Conservation (phyloP, 169 alveolate genomes). For the Cryptosporidium sp. region DNA sequence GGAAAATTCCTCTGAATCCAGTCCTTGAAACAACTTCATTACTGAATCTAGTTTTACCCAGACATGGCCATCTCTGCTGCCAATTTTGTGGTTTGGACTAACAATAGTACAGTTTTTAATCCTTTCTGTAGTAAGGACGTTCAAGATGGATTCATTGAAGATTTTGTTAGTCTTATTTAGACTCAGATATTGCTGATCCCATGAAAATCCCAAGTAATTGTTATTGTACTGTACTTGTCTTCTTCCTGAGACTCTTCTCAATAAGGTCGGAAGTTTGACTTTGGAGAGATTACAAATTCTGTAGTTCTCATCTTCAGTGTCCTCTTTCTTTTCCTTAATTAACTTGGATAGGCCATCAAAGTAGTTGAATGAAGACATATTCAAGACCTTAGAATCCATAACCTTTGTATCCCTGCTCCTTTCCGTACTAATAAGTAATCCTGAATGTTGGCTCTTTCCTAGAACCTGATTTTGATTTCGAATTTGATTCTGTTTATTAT, state of each 20-base stretch:
- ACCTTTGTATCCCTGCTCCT: not conserved
- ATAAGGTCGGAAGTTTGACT: slow-evolving; percentile 17
- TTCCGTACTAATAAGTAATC: not conserved
- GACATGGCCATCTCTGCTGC: not conserved
- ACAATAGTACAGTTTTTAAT: slow-evolving; percentile 14
- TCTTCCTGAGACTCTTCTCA: slow-evolving; percentile 24
- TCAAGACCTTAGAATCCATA: not conserved
- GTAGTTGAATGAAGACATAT: not conserved
- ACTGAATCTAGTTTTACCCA: slow-evolving; percentile 29
- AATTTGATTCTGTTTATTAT: not conserved
- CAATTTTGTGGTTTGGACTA: not conserved
- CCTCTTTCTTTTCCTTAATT: not conserved
- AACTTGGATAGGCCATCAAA: not conserved
- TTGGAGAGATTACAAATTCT: not conserved
- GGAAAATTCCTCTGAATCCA: slow-evolving; percentile 40
- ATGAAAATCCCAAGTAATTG: slow-evolving; percentile 15
- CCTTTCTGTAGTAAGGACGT: slow-evolving; percentile 63
- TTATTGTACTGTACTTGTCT: slow-evolving; percentile 11
- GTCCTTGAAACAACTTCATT: slow-evolving; percentile 52
- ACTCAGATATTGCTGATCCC: slow-evolving; percentile 68
- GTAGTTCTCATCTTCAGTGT: not conserved
- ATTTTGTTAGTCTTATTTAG: slow-evolving; percentile 18
- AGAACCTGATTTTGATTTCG: not conserved
- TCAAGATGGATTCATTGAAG: slow-evolving; percentile 41
- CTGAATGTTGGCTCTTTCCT: not conserved